Evolutionary conservation across 1,284 basidiomycete genomes (phyloP), one percentile per base, ranked within the genome.

Genomic region (Leccinum laetum): DNA sequence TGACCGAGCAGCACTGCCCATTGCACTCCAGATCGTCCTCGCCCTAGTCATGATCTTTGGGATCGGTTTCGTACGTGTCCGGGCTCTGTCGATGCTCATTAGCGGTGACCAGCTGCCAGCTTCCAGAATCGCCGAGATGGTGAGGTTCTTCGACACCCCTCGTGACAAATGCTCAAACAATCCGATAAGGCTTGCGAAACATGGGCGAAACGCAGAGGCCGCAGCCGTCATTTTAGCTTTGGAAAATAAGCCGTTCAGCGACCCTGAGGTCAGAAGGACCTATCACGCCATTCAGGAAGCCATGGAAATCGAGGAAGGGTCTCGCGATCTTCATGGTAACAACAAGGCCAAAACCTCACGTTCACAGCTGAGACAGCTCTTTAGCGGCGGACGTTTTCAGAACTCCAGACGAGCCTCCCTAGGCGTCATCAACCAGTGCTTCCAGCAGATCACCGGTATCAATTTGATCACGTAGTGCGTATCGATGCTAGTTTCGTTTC

Each of bases 381-480:
- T 90, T 71, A 84, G 83, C 6, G 80, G 82, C 44, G 87, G 87
- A 1, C 84, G 82, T 14, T 80, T 80, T 39, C 89, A 90, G 72
- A 91, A 91, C 75, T 86, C 89, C 75, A 80, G 88, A 63, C 81
- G 89, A 49, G 82, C 85, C 11, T 75, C 80, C 60, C 76, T 91
- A 21, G 90, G 84, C 5, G 78, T 90, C 62, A 79, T 85, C 60
- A 83, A 84, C 58, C 90, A 91, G 69, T 87, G 86, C 70, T 90
- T 91, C 78, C 88, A 92, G 74, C 90, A 91, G 73, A 85, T 90
- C 32, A 81, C 82, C 14, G 84, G 83, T 37, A 84, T 85, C 71
- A 87, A 86, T 69, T 67, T 84, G 46, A 87, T 91, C 69, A 90
- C 87, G 11, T 90, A 90, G 77, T 88, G 78, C n/a, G 72, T 72